Evolutionary conservation across 129 eudicot genomes (phyloP).

Genomic region (Lactuca sativa): DNA sequence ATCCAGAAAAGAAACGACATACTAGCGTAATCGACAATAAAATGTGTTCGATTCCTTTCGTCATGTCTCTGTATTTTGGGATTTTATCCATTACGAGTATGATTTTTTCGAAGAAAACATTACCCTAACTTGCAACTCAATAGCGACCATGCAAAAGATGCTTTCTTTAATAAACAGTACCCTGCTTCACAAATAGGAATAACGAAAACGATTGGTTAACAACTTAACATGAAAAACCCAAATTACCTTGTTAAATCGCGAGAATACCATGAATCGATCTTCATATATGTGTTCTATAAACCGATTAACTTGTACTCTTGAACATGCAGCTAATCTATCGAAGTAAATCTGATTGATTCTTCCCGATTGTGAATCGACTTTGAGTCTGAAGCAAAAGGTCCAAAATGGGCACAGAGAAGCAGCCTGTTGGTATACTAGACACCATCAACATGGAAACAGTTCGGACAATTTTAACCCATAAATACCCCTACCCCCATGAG

Average conservation of each 20-base stretch:
- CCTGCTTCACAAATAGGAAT: too few species aligned
- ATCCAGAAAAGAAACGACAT: neutral
- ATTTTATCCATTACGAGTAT: neutral
- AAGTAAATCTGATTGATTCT: conserved; percentile 10
- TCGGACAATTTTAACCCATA: conserved; percentile 72
- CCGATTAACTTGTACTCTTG: neutral
- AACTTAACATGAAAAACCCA: too few species aligned
- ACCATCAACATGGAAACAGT: conserved; percentile 81
- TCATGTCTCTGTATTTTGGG: conserved; percentile 1
- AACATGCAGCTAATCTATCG: neutral
- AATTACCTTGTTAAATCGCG: too few species aligned
- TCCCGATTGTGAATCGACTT: conserved; percentile 1
- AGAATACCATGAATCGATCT: too few species aligned
- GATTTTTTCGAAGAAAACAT: neutral
- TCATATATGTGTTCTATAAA: neutral
- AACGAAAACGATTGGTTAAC: too few species aligned
- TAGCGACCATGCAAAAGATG: neutral
- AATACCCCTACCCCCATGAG: conserved; percentile 92
- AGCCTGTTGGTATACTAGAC: conserved; percentile 69
- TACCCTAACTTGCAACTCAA: neutral
- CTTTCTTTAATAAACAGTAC: neutral
- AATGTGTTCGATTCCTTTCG: neutral
- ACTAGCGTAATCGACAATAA: neutral
- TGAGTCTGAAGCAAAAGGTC: neutral
- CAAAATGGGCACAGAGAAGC: conserved; percentile 62